These are phyloP conservation scores for Golubevia sp. DNA, from an alignment of 1,284 basidiomycete genomes.

Conservation along the genomic window DNA sequence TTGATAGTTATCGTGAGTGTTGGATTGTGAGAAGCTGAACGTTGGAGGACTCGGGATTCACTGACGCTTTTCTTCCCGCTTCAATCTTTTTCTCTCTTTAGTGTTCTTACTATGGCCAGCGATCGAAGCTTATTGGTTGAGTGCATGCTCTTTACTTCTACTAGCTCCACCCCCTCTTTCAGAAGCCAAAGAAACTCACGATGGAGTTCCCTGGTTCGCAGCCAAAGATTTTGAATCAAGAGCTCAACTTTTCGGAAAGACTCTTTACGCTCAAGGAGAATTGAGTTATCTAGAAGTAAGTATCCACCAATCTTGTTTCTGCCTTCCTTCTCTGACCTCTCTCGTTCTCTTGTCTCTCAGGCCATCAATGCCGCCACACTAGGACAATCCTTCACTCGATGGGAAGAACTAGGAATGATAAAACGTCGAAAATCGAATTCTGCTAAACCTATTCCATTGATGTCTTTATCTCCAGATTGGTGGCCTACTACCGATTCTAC, in stretches of 20 bases:
- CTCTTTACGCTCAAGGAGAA: slow-evolving; percentile 59
- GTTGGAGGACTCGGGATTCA: background rate
- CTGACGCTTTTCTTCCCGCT: background rate
- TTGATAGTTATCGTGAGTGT: slow-evolving; percentile 29
- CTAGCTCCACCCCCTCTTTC: slow-evolving; percentile 42
- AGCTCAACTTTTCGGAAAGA: slow-evolving; percentile 61
- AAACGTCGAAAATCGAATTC: slow-evolving; percentile 34
- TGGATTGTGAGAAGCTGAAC: background rate
- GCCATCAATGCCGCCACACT: slow-evolving; percentile 47
- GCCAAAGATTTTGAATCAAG: slow-evolving; percentile 58
- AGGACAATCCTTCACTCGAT: slow-evolving; percentile 38
- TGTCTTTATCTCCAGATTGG: slow-evolving; percentile 57
- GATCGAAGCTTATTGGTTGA: slow-evolving; percentile 60
- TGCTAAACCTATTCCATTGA: slow-evolving; percentile 52
- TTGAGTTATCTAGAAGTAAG: slow-evolving; percentile 58
- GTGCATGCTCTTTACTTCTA: slow-evolving; percentile 57
- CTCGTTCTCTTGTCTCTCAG: background rate
- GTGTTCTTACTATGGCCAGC: slow-evolving; percentile 28
- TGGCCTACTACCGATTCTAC: slow-evolving; percentile 26
- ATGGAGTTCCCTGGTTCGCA: slow-evolving; percentile 50
- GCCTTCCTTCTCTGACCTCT: too few relatives aligned
- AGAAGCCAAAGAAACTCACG: slow-evolving; percentile 2
- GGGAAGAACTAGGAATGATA: slow-evolving; percentile 48
- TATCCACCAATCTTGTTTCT: too few relatives aligned
- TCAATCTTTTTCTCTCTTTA: slow-evolving; percentile 1